phyloP scores from a whole-genome alignment of 805 yeast species.

The Lachancea sp. region DNA sequence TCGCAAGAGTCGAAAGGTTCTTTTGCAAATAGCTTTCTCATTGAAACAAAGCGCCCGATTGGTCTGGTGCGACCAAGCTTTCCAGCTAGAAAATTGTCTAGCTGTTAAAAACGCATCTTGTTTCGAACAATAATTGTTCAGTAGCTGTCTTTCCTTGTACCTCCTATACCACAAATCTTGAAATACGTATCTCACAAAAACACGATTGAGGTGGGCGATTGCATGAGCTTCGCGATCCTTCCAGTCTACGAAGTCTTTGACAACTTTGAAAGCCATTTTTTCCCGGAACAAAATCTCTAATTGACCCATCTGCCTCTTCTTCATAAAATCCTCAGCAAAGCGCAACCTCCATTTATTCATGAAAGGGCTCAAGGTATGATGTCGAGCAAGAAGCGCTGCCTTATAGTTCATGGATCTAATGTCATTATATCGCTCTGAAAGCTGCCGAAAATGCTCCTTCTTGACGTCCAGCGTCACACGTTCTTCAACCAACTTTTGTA shows the following conservation, averaged over 20 bases:
- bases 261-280: conserved; percentile 8
- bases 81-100: not conserved
- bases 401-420: not conserved
- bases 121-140: not conserved
- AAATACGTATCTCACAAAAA: conserved; percentile 12
- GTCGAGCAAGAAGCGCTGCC: not conserved
- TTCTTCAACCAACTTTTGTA: not conserved
- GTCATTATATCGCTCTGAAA: not conserved
- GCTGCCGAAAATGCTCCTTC: not conserved
- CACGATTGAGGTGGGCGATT: conserved; percentile 2
- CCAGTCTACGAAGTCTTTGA: conserved; percentile 7
- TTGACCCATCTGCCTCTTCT: not conserved
- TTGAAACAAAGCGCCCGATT: not conserved
- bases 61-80: not conserved
- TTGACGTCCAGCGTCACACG: not conserved
- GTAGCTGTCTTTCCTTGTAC: conserved; percentile 10
- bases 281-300: conserved; percentile 12
- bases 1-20: not conserved
- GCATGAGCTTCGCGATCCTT: conserved; percentile 12
- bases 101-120: not conserved
- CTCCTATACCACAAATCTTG: conserved; percentile 19
- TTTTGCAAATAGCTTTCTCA: not conserved
- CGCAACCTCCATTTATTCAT: not conserved
- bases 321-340: not conserved
- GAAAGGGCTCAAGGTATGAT: not conserved